A percentile compares a stretch with the other conserved stretches of the same genome.
Evolutionary conservation across 148 eudicot genomes (phyloP).

Genomic region (Rhododendron mucronatum): DNA sequence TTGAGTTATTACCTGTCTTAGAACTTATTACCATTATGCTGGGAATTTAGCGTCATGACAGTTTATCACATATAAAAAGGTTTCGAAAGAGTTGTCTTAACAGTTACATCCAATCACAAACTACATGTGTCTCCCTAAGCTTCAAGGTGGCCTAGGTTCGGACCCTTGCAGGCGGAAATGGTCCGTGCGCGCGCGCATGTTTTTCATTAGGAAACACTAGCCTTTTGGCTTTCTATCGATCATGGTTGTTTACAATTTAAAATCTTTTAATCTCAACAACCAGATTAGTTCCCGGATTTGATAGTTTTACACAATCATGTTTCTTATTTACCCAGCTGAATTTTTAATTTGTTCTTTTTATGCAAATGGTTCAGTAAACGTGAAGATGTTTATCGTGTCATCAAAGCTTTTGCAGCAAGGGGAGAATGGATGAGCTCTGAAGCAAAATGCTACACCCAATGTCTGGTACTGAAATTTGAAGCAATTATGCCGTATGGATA

Average conservation of each 20-base stretch:
- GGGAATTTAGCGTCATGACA: neutral
- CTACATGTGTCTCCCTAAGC: too few species aligned
- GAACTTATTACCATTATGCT: neutral
- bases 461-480: slow-evolving; percentile 54
- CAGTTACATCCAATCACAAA: too few species aligned
- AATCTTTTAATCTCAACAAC: neutral
- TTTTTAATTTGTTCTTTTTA: slow-evolving; percentile 12
- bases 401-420: slow-evolving; percentile 72
- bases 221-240: neutral
- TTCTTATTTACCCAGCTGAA: neutral
- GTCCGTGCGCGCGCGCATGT: too few species aligned
- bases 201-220: neutral
- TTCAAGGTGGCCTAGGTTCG: too few species aligned
- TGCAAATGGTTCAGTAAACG: slow-evolving; percentile 58
- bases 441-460: slow-evolving; percentile 54
- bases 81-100: neutral
- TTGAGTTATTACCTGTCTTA: neutral
- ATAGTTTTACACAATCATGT: neutral
- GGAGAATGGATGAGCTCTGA: slow-evolving; percentile 70
- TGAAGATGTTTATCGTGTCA: slow-evolving; percentile 76
- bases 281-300: neutral
- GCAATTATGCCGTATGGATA: neutral
- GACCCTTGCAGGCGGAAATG: too few species aligned
- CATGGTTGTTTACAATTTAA: neutral
- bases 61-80: neutral